phyloP scores from a whole-genome alignment of 2,329 filamentous ascomycete species.

The Beauveria varroae region DNA sequence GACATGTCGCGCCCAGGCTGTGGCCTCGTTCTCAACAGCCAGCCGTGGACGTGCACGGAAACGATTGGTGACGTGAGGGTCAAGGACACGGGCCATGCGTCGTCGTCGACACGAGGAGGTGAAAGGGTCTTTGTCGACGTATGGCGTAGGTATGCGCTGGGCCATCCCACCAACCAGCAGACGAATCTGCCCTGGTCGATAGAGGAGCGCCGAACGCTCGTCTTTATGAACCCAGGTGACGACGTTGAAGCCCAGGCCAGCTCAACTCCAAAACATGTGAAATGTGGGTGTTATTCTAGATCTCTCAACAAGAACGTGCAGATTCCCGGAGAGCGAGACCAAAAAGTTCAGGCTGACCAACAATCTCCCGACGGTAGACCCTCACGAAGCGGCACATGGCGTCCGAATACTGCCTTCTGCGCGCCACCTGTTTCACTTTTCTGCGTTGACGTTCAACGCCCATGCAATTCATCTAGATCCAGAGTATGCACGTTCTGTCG shows the following conservation, averaged over 20 bases:
- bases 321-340: background rate
- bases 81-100: slow-evolving; percentile 8
- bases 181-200: slow-evolving; percentile 23
- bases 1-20: slow-evolving; percentile 17
- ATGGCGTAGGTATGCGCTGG: slow-evolving; percentile 35
- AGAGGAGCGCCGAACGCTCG: slow-evolving; percentile 42
- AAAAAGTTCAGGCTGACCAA: background rate
- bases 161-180: slow-evolving; percentile 11
- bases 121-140: slow-evolving; percentile 47
- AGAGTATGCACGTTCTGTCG: slow-evolving; percentile 58
- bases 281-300: background rate
- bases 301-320: background rate
- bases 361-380: slow-evolving; percentile 19
- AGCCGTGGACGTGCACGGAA: slow-evolving; percentile 38
- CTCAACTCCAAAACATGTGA: background rate
- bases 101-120: slow-evolving; percentile 15
- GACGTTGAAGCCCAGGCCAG: background rate
- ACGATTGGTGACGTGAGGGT: slow-evolving; percentile 31
- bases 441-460: slow-evolving; percentile 84
- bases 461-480: slow-evolving; percentile 84
- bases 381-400: slow-evolving; percentile 27
- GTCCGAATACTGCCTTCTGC: slow-evolving; percentile 58
- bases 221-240: slow-evolving; percentile 35
- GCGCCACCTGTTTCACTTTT: slow-evolving; percentile 79
- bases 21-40: slow-evolving; percentile 31